Percentiles rank a stretch among this genome's conserved stretches.
These are phyloP conservation scores for Globisporangium abappressorium DNA, from an alignment of 352 stramenopile species.

Conservation along the genomic window DNA sequence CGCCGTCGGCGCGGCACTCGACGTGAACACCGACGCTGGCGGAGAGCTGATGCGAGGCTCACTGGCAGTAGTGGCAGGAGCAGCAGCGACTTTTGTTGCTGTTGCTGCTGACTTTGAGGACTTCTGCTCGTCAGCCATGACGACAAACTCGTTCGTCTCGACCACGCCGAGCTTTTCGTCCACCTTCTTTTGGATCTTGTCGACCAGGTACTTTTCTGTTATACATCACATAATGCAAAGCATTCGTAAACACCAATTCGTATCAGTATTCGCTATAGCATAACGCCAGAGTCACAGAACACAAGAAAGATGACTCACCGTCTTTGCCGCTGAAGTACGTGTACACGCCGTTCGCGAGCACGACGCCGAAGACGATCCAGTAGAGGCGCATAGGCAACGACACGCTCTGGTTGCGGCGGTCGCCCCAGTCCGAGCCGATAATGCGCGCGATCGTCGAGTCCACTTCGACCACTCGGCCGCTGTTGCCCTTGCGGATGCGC, in stretches of 20 bases:
- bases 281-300: not conserved
- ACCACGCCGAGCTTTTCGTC: slow-evolving; percentile 48
- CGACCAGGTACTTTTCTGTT: slow-evolving; percentile 47
- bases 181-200: slow-evolving; percentile 52
- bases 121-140: slow-evolving; percentile 23
- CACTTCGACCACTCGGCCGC: slow-evolving; percentile 38
- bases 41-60: not conserved
- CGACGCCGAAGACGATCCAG: slow-evolving; percentile 56
- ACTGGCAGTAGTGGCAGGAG: not conserved
- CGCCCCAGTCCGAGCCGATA: slow-evolving; percentile 74
- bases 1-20: slow-evolving; percentile 14
- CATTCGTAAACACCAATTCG: not conserved
- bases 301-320: slow-evolving; percentile 15
- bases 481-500: slow-evolving; percentile 33
- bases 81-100: not conserved
- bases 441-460: slow-evolving; percentile 62
- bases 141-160: slow-evolving; percentile 44
- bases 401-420: slow-evolving; percentile 60
- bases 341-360: slow-evolving; percentile 60
- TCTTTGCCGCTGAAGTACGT: slow-evolving; percentile 55
- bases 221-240: not conserved
- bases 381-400: slow-evolving; percentile 72
- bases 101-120: not conserved
- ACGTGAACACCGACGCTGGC: slow-evolving; percentile 24
- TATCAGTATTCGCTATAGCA: not conserved